Base-by-base conservation (phyloP, 148 eudicot genomes). In the Rhododendron mucronatum region DNA sequence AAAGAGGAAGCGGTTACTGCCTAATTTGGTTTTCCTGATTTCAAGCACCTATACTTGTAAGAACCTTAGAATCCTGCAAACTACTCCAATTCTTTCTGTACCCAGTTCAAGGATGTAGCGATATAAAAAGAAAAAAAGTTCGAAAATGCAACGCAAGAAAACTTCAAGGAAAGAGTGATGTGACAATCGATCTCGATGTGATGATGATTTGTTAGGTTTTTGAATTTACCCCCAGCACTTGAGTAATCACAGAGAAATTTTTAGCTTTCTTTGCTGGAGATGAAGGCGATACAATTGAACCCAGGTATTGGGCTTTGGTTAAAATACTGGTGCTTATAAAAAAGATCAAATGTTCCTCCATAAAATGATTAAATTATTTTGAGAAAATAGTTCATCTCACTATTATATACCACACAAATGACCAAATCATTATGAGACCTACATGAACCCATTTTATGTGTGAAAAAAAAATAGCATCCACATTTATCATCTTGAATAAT, bases 1-100 rank as follows among this genome's bases (percentile, higher is more conserved):
- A 95, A 97, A 84, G 98, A 92, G 88, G 96, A 97, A 89, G 85
- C 94, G 1, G 98, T 93, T 87, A 65, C 94, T 83, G 96, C 98
- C 89, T 96, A 85, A 53, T 82, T 15, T 37, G 39, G 33, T 41
- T 82, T 84, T 12, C 75, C 51, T 65, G 11, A 79, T 28, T 50
- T 50, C 26, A 50, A 83, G 67, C 88, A 84, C 74, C 84, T 55
- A 13, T 76, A 83, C 81, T 45, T 33, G 20, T 21, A 23, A 69
- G 61, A 28, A 53, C 35, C 33, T 18, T 48, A 1, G 45, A 41
- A 80, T 30, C 83, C 15, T 14, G 11, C 6, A 67, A 86, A 51
- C 53, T 53, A 55, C 61, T 55, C 21, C 61, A 12, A 45, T 61
- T 74, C 80, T 67, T 74, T 13, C 44, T 74, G 85, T 82, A 74